These are phyloP conservation scores for Actinomucor elegans DNA, from an alignment of 371 early-diverging fungal species.

Conservation along the genomic window DNA sequence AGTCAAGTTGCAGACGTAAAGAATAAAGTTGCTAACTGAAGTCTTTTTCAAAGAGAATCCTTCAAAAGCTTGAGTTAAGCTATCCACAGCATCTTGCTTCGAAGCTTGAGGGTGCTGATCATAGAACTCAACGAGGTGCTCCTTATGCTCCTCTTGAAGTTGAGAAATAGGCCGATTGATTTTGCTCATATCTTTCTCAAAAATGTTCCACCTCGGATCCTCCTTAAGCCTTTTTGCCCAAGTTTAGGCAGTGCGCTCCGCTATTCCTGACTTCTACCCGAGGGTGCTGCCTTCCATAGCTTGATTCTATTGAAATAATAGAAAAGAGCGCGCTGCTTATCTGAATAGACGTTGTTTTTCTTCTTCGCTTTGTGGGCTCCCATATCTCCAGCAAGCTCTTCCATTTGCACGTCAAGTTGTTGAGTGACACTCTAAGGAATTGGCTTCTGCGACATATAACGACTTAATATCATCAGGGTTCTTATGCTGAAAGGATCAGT, in stretches of 20 bases:
- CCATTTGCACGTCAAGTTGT: slow-evolving; percentile 12
- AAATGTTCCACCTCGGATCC: slow-evolving; percentile 15
- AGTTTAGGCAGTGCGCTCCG: slow-evolving; percentile 1
- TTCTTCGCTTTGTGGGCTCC: background rate
- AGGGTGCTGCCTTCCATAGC: slow-evolving; percentile 7
- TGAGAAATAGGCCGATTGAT: slow-evolving; percentile 4
- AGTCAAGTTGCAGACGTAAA: slow-evolving; percentile 10
- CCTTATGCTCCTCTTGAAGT: slow-evolving; percentile 11
- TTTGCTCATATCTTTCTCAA: slow-evolving; percentile 15
- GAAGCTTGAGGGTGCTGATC: slow-evolving; percentile 7
- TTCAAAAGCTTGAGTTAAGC: slow-evolving; percentile 2
- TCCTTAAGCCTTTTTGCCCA: slow-evolving; percentile 16
- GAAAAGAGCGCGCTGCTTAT: slow-evolving; percentile 11
- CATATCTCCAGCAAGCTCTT: slow-evolving; percentile 7
- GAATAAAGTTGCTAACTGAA: slow-evolving; percentile 6
- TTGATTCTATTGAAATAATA: slow-evolving; percentile 9
- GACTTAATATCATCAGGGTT: slow-evolving; percentile 1
- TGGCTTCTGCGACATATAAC: slow-evolving; percentile 1
- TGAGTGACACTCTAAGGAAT: slow-evolving; percentile 8
- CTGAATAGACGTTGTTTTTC: slow-evolving; percentile 8
- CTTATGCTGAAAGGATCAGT: slow-evolving; percentile 8
- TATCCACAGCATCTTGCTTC: slow-evolving; percentile 9
- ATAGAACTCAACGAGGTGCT: slow-evolving; percentile 11
- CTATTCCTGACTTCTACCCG: slow-evolving; percentile 1
- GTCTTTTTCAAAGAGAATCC: slow-evolving; percentile 4